These are phyloP conservation scores for Trichoderma arundinaceum DNA, from an alignment of 2,329 filamentous ascomycete species.

Conservation along the genomic window DNA sequence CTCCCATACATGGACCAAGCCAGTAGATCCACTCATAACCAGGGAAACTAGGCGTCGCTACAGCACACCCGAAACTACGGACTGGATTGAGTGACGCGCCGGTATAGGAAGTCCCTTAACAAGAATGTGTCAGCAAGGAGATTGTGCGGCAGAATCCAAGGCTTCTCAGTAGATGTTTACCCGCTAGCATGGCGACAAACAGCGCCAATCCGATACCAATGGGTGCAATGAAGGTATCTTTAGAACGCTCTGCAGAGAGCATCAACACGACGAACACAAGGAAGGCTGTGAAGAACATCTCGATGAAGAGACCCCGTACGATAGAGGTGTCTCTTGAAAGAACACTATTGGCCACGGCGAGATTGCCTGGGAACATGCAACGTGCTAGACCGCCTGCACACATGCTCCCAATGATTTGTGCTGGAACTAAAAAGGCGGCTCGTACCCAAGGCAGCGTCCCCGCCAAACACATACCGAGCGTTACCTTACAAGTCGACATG, in stretches of 20 bases:
- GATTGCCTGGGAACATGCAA: background rate
- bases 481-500: background rate
- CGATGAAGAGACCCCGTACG: background rate
- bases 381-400: slow-evolving; percentile 4
- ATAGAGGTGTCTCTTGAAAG: slow-evolving; percentile 8
- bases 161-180: background rate
- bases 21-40: slow-evolving; percentile 10
- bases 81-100: background rate
- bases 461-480: background rate
- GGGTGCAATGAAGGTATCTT: background rate
- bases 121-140: background rate
- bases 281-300: slow-evolving; percentile 7
- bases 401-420: slow-evolving; percentile 11
- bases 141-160: background rate
- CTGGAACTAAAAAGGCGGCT: slow-evolving; percentile 7
- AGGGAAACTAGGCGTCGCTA: slow-evolving; percentile 2
- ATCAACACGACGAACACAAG: slow-evolving; percentile 9
- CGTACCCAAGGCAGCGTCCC: background rate
- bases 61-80: background rate
- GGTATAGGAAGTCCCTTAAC: background rate
- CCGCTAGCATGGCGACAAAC: background rate
- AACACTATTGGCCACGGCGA: background rate
- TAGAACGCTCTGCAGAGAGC: slow-evolving; percentile 1
- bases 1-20: slow-evolving; percentile 5
- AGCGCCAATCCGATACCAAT: slow-evolving; percentile 8